These are phyloP conservation scores for Camellia oleifera DNA, from an alignment of 179 eudicot species.

Conservation along the genomic window DNA sequence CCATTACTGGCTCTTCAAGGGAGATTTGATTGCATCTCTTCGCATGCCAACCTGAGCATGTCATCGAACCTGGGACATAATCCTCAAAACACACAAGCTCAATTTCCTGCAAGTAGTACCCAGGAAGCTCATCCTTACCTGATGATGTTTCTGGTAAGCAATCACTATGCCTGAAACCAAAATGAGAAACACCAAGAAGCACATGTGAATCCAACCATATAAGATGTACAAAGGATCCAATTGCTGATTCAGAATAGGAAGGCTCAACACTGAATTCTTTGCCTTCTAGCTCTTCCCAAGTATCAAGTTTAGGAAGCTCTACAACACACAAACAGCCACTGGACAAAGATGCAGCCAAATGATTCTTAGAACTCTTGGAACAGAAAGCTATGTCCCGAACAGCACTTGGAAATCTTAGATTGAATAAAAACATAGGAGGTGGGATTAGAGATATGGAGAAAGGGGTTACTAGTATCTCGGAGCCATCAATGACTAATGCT, in stretches of 20 bases:
- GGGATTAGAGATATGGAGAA: conserved; percentile 75
- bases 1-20: conserved; percentile 54
- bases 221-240: conserved; percentile 66
- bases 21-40: conserved; percentile 36
- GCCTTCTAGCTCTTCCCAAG: conserved; percentile 86
- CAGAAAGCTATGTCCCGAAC: conserved; percentile 70
- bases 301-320: conserved; percentile 71
- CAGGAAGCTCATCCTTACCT: conserved; percentile 31
- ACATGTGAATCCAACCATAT: conserved; percentile 77
- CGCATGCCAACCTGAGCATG: conserved; percentile 80
- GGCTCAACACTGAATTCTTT: conserved; percentile 56
- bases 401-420: conserved; percentile 62
- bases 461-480: conserved; percentile 69
- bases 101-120: conserved; percentile 70
- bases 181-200: conserved; percentile 71
- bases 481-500: conserved; percentile 81
- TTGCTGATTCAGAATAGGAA: conserved; percentile 32
- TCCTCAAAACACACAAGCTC: conserved; percentile 63
- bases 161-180: conserved; percentile 39
- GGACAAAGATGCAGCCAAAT: conserved; percentile 73
- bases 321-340: conserved; percentile 65
- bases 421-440: conserved; percentile 88
- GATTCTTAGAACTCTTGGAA: conserved; percentile 52
- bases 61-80: conserved; percentile 54
- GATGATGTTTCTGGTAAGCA: conserved; percentile 26